Base-by-base conservation (phyloP, 768 basidiomycete genomes). In the Trametes cinnabarina region DNA sequence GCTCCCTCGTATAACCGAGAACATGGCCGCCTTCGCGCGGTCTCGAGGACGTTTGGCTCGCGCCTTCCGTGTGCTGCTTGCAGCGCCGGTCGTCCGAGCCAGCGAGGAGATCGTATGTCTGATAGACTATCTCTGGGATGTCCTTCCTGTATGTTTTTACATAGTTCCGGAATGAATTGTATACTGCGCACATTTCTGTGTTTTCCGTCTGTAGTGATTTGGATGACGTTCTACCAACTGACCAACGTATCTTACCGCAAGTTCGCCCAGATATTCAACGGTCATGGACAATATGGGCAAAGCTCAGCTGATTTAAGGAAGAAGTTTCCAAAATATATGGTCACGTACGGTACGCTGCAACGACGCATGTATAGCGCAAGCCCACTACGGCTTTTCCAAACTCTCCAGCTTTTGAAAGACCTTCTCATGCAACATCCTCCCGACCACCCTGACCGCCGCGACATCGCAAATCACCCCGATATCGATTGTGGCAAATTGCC, bases 381-480 rank as follows among this genome's bases (percentile, higher is more conserved):
- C n/a, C 9, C 19, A 20, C 41, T 46, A 25, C 25, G 44, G 26
- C 23, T 20, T 20, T 4, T 22, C 44, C 25, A 14, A 14, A n/a
- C 37, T 10, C 4, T 43, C 48, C n/a, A 61, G 40, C 51, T 61
- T 61, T 46, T 55, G 55, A 10, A 46, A 39, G 49, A 86, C 76
- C 58, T 76, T 78, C 40, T 74, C 62, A 63, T 87, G 82, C 57
- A 90, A 71, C 28, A 76, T 75, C 60, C 77, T 74, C 17, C 76
- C 75, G 17, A 88, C 69, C 20, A 74, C 71, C 25, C 76, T 71
- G 5, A 87, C 79, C 30, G 76, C 69, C 23, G 60, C 62, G 6
- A 78, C 73, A 35, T 82, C 79, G 63, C 88, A 90, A 4, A 90
- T 74, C 1, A 88, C 73, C 0, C 88, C 88, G 4, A 85, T 74